Evolutionary conservation across 768 basidiomycete species (phyloP), one percentile per base, ranked within the genome.

Genomic region (Astraeus odoratus): DNA sequence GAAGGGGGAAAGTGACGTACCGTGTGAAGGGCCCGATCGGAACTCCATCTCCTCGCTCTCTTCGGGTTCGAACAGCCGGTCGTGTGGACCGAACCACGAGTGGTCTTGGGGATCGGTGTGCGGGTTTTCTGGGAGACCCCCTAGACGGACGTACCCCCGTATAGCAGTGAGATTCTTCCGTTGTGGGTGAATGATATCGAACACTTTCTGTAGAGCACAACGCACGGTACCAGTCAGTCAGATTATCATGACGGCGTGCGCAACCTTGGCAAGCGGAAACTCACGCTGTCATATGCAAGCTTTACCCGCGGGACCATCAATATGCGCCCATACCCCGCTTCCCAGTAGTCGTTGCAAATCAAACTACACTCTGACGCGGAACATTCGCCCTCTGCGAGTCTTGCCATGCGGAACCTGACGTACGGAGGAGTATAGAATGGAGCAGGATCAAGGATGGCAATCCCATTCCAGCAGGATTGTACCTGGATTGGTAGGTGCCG

Each of bases 281-380:
- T 40, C 50, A 87, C 90, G 57, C 77, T 74, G 66, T 98, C 95
- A 59, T 99, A 98, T 1, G 96, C 96, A 39, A 98, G 70, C 61
- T 97, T 96, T 29, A 98, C 95, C 31, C 95, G 73, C 1, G 95
- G 93, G 0, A 97, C 92, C 94, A 97, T 99, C 70, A 99, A 76
- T 53, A 99, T 95, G 44, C 96, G 72, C 3, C 96, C 96, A 60
- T 93, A 98, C 1, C 96, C 95, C 0, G 89, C 81, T 51, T 85
- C 80, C 92, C 93, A 97, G 63, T 97, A 98, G 67, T 98, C 95
- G 65, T 98, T 99, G 71, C 94, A 96, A 53, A 99, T 94, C 46
- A 99, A 71, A 66, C 83, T 86, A 69, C 96, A 99, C 67, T 99
- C 96, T 49, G 80, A 83, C 0, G 96, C 96, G 30, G 87, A 91